Evolutionary conservation across 176 grass and related monocot genomes (phyloP).

Genomic region (Chrysopogon serrulatus): DNA sequence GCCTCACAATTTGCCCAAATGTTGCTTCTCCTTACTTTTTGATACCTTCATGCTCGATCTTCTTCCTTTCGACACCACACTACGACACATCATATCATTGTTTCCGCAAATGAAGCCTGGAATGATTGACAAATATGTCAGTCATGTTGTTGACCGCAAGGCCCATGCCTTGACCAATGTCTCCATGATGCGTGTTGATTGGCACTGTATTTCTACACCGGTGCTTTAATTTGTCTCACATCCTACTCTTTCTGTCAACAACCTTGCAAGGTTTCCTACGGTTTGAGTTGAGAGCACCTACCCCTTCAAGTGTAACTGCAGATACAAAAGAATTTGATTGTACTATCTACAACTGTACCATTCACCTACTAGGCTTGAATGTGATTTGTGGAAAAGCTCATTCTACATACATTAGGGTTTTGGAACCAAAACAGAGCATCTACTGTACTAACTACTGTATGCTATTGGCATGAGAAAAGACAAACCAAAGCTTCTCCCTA

Average conservation of each 20-base stretch:
- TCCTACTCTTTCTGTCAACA: not conserved
- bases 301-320: not conserved
- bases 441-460: not conserved
- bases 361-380: not conserved
- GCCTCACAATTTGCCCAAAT: not conserved
- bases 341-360: not conserved
- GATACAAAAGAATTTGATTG: not conserved
- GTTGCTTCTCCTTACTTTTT: not conserved
- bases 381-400: not conserved
- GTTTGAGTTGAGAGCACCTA: not conserved
- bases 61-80: not conserved
- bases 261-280: not conserved
- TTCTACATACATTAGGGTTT: not conserved
- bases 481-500: not conserved
- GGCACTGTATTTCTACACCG: not conserved
- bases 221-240: not conserved
- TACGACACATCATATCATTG: not conserved
- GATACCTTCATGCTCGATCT: not conserved
- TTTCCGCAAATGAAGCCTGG: not conserved
- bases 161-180: slow-evolving; percentile 17
- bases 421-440: not conserved
- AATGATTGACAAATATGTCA: not conserved
- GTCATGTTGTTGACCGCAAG: not conserved
- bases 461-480: not conserved
- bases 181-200: slow-evolving; percentile 19